Percentiles rank a stretch among this genome's conserved stretches.
Evolutionary conservation across 805 yeast species (phyloP).

Genomic region (Barnettozyma salicaria): DNA sequence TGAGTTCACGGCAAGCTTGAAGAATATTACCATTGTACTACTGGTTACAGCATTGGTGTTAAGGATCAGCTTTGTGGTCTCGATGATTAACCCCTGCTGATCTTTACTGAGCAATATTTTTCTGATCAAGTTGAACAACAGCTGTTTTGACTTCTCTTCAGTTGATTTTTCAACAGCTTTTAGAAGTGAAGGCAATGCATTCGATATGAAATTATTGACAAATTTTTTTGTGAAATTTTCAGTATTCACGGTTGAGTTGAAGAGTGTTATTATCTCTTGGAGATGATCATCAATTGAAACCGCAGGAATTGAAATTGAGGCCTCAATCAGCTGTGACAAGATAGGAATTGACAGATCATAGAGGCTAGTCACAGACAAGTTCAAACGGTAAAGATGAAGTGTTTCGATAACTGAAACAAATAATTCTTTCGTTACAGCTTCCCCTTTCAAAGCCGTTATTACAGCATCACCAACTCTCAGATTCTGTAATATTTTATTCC

Average conservation of each 20-base stretch:
- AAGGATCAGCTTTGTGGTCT: conserved; percentile 30
- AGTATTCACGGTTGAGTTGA: conserved; percentile 7
- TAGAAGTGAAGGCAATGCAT: conserved; percentile 18
- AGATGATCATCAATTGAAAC: background rate
- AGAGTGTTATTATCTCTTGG: conserved; percentile 13
- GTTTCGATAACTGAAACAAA: conserved; percentile 11
- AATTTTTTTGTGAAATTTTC: conserved; percentile 21
- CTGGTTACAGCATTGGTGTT: conserved; percentile 17
- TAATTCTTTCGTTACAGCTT: background rate
- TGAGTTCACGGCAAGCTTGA: conserved; percentile 29
- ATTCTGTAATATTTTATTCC: conserved; percentile 37
- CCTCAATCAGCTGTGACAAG: conserved; percentile 19
- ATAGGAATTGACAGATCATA: conserved; percentile 17
- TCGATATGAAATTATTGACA: conserved; percentile 13
- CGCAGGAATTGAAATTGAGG: background rate
- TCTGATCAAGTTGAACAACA: conserved; percentile 19
- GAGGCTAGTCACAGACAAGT: conserved; percentile 9
- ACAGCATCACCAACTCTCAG: conserved; percentile 37
- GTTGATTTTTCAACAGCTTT: background rate
- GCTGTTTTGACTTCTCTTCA: conserved; percentile 2
- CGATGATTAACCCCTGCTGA: conserved; percentile 20
- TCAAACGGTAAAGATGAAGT: conserved; percentile 14
- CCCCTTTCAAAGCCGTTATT: conserved; percentile 19
- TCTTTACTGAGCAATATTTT: conserved; percentile 28
- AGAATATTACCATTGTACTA: conserved; percentile 25